Evolutionary conservation across 495 filamentous ascomycete species (phyloP).

Genomic region (Neurospora africana): DNA sequence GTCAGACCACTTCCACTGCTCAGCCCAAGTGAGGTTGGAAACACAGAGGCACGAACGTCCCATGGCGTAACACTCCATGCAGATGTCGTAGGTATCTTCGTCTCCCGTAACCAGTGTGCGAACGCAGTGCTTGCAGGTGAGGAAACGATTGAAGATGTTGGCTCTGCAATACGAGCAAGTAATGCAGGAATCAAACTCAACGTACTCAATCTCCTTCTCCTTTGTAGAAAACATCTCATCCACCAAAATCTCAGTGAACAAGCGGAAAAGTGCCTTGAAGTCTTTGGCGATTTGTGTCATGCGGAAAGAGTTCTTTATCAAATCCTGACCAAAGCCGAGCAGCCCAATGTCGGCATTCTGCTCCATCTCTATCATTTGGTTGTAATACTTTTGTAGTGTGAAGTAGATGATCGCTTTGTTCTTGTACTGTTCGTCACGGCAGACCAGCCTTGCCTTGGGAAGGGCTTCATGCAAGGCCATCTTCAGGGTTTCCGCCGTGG

Average conservation of each 20-base stretch:
- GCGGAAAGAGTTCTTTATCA: constrained; percentile 41
- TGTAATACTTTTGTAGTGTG: constrained; percentile 66
- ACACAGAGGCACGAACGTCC: constrained; percentile 84
- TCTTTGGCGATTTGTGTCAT: constrained; percentile 61
- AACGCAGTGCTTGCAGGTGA: constrained; percentile 77
- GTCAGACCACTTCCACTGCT: constrained; percentile 79
- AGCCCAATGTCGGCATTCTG: constrained; percentile 29
- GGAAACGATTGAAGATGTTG: constrained; percentile 94
- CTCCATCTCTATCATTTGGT: constrained; percentile 46
- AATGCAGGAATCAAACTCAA: constrained; percentile 75
- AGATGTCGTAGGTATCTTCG: constrained; percentile 82
- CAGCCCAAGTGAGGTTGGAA: constrained; percentile 77
- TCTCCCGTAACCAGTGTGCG: constrained; percentile 45
- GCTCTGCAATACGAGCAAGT: constrained; percentile 93
- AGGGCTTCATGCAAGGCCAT: constrained; percentile 78
- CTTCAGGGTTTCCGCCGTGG: constrained; percentile 79
- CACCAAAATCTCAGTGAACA: constrained; percentile 68
- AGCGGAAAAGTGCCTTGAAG: constrained; percentile 63
- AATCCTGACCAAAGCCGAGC: constrained; percentile 33
- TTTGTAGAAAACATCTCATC: constrained; percentile 71
- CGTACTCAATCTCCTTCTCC: constrained; percentile 56
- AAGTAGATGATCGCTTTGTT: constrained; percentile 92
- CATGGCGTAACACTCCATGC: constrained; percentile 94
- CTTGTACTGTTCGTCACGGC: constrained; percentile 98
- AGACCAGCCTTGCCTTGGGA: constrained; percentile 78